phyloP scores from a whole-genome alignment of 2,329 filamentous ascomycete species.

The Fusarium nurragi region DNA sequence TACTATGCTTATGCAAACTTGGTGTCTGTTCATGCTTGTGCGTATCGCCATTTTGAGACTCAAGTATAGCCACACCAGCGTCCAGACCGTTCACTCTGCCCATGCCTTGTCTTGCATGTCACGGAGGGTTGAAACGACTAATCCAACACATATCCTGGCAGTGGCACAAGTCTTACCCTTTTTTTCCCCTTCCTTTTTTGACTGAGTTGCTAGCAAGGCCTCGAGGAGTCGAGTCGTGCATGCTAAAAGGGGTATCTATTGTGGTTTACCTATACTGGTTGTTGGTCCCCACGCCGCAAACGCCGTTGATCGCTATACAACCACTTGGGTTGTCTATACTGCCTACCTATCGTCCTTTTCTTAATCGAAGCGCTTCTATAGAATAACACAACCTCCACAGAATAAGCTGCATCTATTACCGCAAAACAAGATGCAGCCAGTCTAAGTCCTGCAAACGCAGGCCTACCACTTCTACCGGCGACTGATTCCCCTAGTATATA shows the following conservation, averaged over 20 bases:
- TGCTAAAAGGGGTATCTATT: conserved; percentile 42
- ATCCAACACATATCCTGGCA: neutral
- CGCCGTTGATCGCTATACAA: conserved; percentile 26
- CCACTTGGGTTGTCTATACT: neutral
- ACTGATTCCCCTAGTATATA: conserved; percentile 63
- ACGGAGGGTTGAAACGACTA: neutral
- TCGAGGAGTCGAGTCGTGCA: neutral
- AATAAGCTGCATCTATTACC: neutral
- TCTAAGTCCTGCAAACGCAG: neutral
- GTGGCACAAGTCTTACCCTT: neutral
- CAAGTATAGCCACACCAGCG: neutral
- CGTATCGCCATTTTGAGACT: neutral
- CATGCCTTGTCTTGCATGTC: neutral
- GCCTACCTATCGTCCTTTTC: neutral
- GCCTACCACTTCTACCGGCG: neutral
- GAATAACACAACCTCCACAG: neutral
- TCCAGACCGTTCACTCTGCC: neutral
- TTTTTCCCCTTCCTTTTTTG: too few species aligned
- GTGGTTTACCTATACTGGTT: conserved; percentile 13
- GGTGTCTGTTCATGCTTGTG: neutral
- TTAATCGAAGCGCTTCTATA: neutral
- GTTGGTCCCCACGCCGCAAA: conserved; percentile 24
- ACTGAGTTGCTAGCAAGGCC: neutral
- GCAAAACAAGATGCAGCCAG: neutral
- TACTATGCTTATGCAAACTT: neutral